Percentiles rank a stretch among this genome's conserved stretches.
phyloP scores from a whole-genome alignment of 331 rosid species.

The Pyrus hybrid region DNA sequence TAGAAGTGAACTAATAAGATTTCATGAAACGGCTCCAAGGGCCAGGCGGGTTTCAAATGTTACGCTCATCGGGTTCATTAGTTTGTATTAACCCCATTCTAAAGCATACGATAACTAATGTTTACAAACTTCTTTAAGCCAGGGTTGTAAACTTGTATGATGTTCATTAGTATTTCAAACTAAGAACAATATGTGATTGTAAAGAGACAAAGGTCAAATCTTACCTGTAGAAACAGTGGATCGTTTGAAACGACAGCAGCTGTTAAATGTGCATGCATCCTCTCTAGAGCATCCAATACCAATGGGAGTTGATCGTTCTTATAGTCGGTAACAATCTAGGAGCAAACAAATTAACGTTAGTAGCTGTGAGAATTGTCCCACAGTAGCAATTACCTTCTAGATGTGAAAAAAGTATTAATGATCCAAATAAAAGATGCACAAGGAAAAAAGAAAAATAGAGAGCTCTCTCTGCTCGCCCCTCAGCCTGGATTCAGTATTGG shows the following conservation, averaged over 20 bases:
- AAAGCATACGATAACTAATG: neutral
- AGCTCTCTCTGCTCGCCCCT: no score
- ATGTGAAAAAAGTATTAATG: neutral
- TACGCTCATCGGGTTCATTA: neutral
- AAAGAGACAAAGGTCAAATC: constrained; percentile 6
- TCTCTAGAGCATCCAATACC: constrained; percentile 80
- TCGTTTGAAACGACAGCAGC: constrained; percentile 95
- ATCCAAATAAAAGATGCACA: neutral
- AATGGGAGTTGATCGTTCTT: constrained; percentile 55
- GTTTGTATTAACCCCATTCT: neutral
- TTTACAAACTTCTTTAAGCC: neutral
- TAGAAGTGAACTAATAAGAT: neutral
- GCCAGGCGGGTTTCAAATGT: neutral
- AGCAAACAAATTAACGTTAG: constrained; percentile 1
- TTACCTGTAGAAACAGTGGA: constrained; percentile 70
- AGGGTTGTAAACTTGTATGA: neutral
- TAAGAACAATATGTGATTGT: neutral
- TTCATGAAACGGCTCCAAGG: neutral
- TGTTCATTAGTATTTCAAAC: neutral
- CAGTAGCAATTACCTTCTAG: neutral
- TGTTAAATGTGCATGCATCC: constrained; percentile 85
- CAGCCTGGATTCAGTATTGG: no score
- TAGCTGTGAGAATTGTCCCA: neutral
- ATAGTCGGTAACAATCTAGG: constrained; percentile 68
- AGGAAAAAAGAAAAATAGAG: neutral